Evolutionary conservation across 345 rosid genomes (phyloP).

Genomic region (Lenwebbia sp.): DNA sequence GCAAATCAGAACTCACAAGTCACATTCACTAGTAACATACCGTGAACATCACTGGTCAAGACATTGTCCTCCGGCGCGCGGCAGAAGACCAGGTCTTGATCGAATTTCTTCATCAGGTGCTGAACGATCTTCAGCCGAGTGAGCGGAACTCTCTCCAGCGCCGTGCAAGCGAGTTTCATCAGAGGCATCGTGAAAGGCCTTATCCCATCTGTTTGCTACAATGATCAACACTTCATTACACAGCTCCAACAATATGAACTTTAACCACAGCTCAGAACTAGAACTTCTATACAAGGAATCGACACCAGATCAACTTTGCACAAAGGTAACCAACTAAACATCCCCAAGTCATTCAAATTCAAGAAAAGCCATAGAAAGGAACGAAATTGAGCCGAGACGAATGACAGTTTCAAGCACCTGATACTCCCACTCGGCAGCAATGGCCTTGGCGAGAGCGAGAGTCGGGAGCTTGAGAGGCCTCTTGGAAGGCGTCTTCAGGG

Average conservation of each 20-base stretch:
- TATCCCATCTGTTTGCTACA: constrained; percentile 87
- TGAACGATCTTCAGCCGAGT: constrained; percentile 60
- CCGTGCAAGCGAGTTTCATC: constrained; percentile 96
- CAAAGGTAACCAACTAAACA: not conserved
- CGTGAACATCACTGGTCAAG: constrained; percentile 51
- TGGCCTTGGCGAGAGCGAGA: constrained; percentile 74
- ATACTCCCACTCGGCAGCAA: constrained; percentile 94
- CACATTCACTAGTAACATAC: constrained; percentile 18
- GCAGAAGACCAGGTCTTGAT: constrained; percentile 81
- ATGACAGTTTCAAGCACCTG: constrained; percentile 34
- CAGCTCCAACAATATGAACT: not conserved
- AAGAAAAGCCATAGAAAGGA: not conserved
- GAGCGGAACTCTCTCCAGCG: constrained; percentile 88
- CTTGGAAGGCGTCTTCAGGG: constrained; percentile 83
- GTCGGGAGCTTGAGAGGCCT: constrained; percentile 70
- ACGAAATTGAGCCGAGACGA: not conserved
- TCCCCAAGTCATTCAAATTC: not conserved
- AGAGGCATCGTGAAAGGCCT: constrained; percentile 98
- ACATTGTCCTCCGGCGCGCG: constrained; percentile 67
- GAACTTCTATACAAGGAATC: not conserved
- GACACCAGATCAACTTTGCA: not conserved
- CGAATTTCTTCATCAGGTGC: constrained; percentile 49
- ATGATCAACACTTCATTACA: not conserved
- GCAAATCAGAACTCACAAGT: not conserved
- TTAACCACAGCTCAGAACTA: not conserved